Base-by-base conservation (phyloP, 345 rosid species). In the Euphorbia peplus region DNA sequence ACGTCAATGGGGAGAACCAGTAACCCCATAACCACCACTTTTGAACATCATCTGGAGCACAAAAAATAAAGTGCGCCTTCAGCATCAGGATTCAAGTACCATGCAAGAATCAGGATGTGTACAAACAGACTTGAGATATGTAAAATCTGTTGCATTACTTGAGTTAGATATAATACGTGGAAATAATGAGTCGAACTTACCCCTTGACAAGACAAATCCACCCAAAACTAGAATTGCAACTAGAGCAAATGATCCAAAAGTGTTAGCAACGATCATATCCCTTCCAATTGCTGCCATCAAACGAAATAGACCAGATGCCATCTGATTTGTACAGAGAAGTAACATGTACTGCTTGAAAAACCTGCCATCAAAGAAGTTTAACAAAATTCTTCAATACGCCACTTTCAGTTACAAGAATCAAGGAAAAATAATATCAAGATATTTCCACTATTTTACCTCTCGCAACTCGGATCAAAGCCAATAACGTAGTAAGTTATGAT, bases 1-100 rank as follows among this genome's bases (percentile, higher is more conserved):
- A 88, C 88, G 83, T 88, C 87, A 88, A 42, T 0, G 92, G 92
- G 1, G 92, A 88, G 53, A 66, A 10, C 90, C 92, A 88, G 61
- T 83, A 88, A 66, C 86, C 92, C 90, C 92, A 88, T 67, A 81
- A 11, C 92, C 88, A 88, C 88, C 88, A 88, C 56, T 63, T 77
- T 77, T 82, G 84, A 24, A 88, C 73, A 35, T 88, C 29, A 21
- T 74, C 90, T 87, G 78, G 37, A 26, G 29, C 42, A 70, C 60
- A 39, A 39, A 35, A 59, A 60, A 59, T 32, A 60, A 15, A 55
- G 64, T 13, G 54, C 42, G 12, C 7, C 10, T 57, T 79, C 61
- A 25, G 21, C 22, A 29, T 61, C 53, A 78, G 48, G 67, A 55
- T 73, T 65, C 6, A 56, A 63, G 29, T 32, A 18, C 25, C 53